A percentile compares a stretch with the other conserved stretches of the same genome.
phyloP scores from a whole-genome alignment of 228 moss, liverwort and hornwort genomes.

The Sphagnum magellanicum region DNA sequence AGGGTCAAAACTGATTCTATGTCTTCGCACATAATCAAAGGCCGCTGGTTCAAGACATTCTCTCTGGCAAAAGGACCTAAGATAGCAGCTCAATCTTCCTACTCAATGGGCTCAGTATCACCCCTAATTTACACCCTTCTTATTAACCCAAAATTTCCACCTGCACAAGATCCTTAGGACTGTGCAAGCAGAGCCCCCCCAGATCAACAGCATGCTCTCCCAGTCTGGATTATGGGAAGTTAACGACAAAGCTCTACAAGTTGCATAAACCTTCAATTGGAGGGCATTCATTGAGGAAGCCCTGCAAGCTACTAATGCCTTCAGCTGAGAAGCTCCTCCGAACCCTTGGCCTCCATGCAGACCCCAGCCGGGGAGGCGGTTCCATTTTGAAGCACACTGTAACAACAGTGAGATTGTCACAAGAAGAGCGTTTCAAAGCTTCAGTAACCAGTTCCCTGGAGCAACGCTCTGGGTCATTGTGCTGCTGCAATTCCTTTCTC shows the following conservation, averaged over 20 bases:
- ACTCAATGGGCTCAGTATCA: neutral
- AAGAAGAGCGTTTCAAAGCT: conserved; percentile 64
- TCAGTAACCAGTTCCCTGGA: conserved; percentile 77
- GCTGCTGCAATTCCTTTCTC: conserved; percentile 71
- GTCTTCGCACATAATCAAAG: neutral
- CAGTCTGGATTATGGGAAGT: neutral
- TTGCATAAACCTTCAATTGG: conserved; percentile 34
- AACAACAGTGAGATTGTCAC: conserved; percentile 86
- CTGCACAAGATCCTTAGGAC: neutral
- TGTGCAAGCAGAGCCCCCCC: neutral
- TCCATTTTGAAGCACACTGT: conserved; percentile 69
- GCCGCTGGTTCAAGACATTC: neutral
- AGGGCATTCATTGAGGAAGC: conserved; percentile 16
- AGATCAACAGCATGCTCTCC: neutral
- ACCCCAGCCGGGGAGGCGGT: conserved; percentile 53
- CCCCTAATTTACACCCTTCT: neutral
- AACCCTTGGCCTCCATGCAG: conserved; percentile 53
- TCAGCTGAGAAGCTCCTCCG: conserved; percentile 46
- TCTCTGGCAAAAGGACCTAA: neutral
- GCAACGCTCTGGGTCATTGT: conserved; percentile 82
- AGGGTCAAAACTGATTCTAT: neutral
- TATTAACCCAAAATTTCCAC: neutral
- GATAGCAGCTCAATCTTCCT: neutral
- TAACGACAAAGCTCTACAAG: conserved; percentile 30
- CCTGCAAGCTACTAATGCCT: conserved; percentile 36